These are phyloP conservation scores for Hippophae rhamnoides DNA, from an alignment of 306 rosid species.

Conservation along the genomic window DNA sequence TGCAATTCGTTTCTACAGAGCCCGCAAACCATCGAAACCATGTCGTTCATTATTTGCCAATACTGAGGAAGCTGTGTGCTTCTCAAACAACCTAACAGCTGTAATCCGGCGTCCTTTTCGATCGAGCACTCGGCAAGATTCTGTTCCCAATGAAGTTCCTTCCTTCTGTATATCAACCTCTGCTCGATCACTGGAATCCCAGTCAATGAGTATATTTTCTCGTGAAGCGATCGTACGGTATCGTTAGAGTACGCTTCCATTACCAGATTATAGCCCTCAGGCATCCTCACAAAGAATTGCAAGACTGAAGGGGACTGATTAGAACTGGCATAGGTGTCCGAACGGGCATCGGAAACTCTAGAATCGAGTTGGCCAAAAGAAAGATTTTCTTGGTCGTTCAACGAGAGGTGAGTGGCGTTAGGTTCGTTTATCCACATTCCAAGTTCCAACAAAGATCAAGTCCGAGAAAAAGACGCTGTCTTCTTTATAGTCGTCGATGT, in stretches of 20 bases:
- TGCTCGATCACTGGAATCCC: conserved; percentile 44
- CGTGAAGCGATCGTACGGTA: conserved; percentile 40
- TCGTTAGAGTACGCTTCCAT: conserved; percentile 39
- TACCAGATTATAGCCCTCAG: conserved; percentile 38
- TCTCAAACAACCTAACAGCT: conserved; percentile 47
- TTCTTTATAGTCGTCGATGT: conserved; percentile 41
- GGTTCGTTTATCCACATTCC: conserved; percentile 62
- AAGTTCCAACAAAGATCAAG: conserved; percentile 30
- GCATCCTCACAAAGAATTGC: conserved; percentile 59
- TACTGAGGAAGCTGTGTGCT: conserved; percentile 43
- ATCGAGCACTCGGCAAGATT: conserved; percentile 46
- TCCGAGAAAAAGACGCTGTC: conserved; percentile 31
- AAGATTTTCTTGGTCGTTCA: conserved; percentile 2
- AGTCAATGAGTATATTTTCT: conserved; percentile 21
- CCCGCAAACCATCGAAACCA: conserved; percentile 26
- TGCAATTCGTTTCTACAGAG: conserved; percentile 44
- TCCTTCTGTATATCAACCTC: conserved; percentile 49
- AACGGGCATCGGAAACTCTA: conserved; percentile 28
- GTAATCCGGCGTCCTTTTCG: conserved; percentile 51
- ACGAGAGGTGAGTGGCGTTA: conserved; percentile 27
- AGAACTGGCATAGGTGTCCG: conserved; percentile 15
- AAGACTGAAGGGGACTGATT: conserved; percentile 13
- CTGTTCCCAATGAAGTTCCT: conserved; percentile 48
- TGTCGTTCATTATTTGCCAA: conserved; percentile 33
- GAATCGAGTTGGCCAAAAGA: conserved; percentile 14